phyloP scores from a whole-genome alignment of 768 basidiomycete genomes.

The Auricularia sp. region DNA sequence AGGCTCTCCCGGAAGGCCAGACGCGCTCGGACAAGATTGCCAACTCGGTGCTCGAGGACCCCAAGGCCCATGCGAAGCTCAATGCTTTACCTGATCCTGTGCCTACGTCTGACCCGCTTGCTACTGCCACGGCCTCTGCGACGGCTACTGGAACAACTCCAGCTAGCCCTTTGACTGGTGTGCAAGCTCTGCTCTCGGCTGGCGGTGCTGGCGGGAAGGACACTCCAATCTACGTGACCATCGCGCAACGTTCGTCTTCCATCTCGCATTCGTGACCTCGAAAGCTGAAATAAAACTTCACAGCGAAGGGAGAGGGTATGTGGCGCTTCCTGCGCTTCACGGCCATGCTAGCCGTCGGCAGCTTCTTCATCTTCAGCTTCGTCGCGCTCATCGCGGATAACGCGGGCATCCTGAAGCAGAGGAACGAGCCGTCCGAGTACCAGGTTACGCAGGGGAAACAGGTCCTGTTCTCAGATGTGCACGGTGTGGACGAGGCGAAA shows the following conservation, averaged over 20 bases:
- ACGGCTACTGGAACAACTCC: neutral
- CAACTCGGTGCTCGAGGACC: neutral
- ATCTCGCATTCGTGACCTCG: neutral
- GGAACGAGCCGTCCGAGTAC: conserved; percentile 70
- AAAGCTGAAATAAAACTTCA: neutral
- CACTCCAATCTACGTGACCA: neutral
- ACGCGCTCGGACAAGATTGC: neutral
- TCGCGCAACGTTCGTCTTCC: neutral
- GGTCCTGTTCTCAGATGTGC: conserved; percentile 90
- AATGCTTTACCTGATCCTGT: neutral
- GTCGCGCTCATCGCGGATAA: conserved; percentile 87
- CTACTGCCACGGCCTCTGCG: neutral
- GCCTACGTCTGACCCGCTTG: neutral
- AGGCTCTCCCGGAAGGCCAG: neutral
- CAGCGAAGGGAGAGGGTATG: neutral
- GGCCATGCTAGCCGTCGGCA: neutral
- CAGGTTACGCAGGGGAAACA: conserved; percentile 70
- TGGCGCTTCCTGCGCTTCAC: neutral
- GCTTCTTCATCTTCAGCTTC: conserved; percentile 57
- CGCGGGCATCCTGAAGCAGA: conserved; percentile 85
- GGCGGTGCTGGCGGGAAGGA: neutral
- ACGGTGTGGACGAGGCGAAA: conserved; percentile 96
- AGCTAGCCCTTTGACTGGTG: neutral
- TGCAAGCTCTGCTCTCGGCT: neutral
- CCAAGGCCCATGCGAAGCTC: neutral